Base-by-base conservation (phyloP, 257 asterid genomes). In the Coffea canephora region DNA sequence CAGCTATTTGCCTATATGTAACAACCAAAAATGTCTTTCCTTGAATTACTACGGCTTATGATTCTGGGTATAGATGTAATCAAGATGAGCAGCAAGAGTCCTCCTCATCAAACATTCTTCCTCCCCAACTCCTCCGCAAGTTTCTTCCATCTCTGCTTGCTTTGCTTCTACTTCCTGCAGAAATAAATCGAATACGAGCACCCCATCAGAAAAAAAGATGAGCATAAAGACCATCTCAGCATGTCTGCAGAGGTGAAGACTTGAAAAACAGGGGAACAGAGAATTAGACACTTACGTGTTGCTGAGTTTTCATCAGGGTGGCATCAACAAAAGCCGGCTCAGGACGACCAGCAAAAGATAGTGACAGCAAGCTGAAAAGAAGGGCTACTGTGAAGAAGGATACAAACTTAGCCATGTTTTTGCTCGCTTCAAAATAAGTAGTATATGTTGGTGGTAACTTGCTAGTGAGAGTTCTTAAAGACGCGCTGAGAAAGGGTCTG, bases 31-130 rank as follows among this genome's bases (percentile, higher is more conserved):
- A 2, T 4, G 19, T 15, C 6, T 27, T 21, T 49, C 71, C 13
- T 6, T 43, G 21, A 5, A 50, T 21, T 46, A 67, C 71, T 27
- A 91, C n/a, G 93, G 91, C 3, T 88, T 87, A 19, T 87, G 88
- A 4, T 83, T 75, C 85, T 91, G 97, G 64, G 97, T 91, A 23
- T 91, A 91, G 66, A 90, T 91, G 79, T 90, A 91, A 75, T 91
- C 97, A 69, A 80, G 62, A 82, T 90, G 95, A 41, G 95, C 97
- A 79, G 57, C 85, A 6, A 89, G 83, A 23, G 90, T 89, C 55
- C 91, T 89, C 65, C 93, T 90, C 92, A 77, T 88, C 84, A 91
- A 83, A 74, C 93, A 91, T 82, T 90, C 93, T 36, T 89, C 93
- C 74, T 89, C 90, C 50, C 84, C 82, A 25, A 85, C 61, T 77